phyloP scores from a whole-genome alignment of 768 basidiomycete species.

The Tylopilus plumbeoviolaceoides region DNA sequence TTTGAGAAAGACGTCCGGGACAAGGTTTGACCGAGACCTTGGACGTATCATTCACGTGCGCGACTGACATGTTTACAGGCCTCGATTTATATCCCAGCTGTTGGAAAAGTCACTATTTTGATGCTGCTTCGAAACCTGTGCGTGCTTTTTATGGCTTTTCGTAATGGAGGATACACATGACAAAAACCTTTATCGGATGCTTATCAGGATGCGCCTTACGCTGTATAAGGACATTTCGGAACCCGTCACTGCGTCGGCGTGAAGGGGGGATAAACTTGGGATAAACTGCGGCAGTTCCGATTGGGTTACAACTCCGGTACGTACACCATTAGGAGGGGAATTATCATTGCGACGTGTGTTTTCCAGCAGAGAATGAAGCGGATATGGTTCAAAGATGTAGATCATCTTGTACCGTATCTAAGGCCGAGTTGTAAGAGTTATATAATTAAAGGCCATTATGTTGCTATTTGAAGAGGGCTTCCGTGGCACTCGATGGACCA shows the following conservation, averaged over 20 bases:
- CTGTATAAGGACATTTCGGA: constrained; percentile 20
- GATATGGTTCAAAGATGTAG: constrained; percentile 9
- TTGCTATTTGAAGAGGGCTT: constrained; percentile 41
- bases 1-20: constrained; percentile 92
- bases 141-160: constrained; percentile 29
- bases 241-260: constrained; percentile 2
- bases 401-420: constrained; percentile 18
- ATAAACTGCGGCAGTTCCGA: constrained; percentile 13
- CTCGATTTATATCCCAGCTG: constrained; percentile 89
- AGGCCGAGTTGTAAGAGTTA: constrained; percentile 5
- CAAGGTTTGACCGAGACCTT: constrained; percentile 52
- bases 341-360: constrained; percentile 23
- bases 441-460: constrained; percentile 9
- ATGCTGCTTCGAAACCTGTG: constrained; percentile 97
- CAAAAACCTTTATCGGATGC: background rate
- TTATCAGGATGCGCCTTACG: constrained; percentile 27
- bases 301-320: constrained; percentile 28
- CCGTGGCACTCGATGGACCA: constrained; percentile 40
- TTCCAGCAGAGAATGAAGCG: constrained; percentile 14
- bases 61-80: constrained; percentile 41
- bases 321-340: constrained; percentile 31
- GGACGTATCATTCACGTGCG: constrained; percentile 10
- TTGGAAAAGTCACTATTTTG: constrained; percentile 97
- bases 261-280: constrained; percentile 2
- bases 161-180: constrained; percentile 5